Conservation (phyloP, 768 basidiomycete genomes). For the Amylocystis lapponica region DNA sequence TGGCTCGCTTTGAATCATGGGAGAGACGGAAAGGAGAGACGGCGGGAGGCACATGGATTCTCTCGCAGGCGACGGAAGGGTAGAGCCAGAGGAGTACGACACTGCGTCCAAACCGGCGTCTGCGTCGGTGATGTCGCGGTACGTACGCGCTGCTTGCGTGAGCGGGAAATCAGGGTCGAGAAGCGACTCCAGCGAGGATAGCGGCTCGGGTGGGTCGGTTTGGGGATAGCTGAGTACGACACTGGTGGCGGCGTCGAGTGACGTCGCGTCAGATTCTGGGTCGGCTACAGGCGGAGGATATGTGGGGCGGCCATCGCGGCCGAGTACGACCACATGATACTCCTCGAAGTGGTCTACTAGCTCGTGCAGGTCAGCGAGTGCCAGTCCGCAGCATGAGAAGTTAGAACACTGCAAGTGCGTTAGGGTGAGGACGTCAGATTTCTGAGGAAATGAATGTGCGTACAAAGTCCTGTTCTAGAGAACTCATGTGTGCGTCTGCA, state of each 20-base stretch:
- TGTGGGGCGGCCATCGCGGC: slow-evolving; percentile 26
- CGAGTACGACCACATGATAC: slow-evolving; percentile 30
- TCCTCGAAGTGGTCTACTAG: slow-evolving; percentile 49
- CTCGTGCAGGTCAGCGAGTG: slow-evolving; percentile 42
- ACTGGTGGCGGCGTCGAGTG: slow-evolving; percentile 9
- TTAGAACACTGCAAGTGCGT: slow-evolving; percentile 30
- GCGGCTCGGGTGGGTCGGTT: slow-evolving; percentile 18
- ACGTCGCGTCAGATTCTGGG: slow-evolving; percentile 4
- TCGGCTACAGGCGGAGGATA: slow-evolving; percentile 22
- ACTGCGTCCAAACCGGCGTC: slow-evolving; percentile 2
- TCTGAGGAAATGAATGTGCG: not conserved
- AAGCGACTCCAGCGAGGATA: slow-evolving; percentile 1
- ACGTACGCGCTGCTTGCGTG: not conserved
- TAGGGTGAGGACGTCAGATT: not conserved
- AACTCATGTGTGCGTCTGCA: too few species aligned
- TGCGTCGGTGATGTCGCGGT: slow-evolving; percentile 2
- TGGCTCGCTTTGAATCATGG: not conserved
- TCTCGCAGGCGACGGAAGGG: slow-evolving; percentile 2
- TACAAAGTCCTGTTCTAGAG: not conserved
- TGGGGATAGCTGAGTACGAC: slow-evolving; percentile 28
- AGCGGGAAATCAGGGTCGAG: slow-evolving; percentile 4
- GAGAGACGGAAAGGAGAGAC: slow-evolving; percentile 14
- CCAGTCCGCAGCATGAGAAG: slow-evolving; percentile 44
- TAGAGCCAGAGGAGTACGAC: slow-evolving; percentile 3
- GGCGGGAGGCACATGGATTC: slow-evolving; percentile 20